Conservation (phyloP, 257 asterid genomes). For the Euphrasia confusa region DNA sequence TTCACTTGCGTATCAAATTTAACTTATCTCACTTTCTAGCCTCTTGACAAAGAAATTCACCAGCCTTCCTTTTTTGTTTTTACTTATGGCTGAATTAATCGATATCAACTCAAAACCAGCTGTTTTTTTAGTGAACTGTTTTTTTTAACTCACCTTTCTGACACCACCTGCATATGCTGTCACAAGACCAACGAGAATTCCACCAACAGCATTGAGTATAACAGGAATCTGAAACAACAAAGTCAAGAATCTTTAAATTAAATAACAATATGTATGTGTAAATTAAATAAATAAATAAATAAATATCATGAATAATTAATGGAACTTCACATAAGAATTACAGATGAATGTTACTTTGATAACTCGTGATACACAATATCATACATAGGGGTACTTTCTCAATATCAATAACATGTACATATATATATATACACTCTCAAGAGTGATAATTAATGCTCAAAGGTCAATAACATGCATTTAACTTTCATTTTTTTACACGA, state of each 20-base stretch:
- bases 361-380: conserved; percentile 10
- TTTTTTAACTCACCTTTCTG: conserved; percentile 53
- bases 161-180: conserved; percentile 97
- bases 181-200: conserved; percentile 96
- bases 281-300: conserved; percentile 1
- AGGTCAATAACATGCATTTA: no score
- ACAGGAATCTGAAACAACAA: conserved; percentile 76
- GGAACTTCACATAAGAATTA: neutral
- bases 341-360: conserved; percentile 12
- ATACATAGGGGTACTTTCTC: conserved; percentile 19
- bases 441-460: no score
- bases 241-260: conserved; percentile 9
- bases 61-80: no score
- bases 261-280: neutral
- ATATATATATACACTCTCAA: no score
- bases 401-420: neutral
- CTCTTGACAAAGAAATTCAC: neutral
- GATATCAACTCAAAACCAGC: conserved; percentile 15
- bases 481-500: neutral
- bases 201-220: conserved; percentile 79
- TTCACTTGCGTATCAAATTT: neutral
- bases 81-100: neutral
- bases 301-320: conserved; percentile 12
- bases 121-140: neutral
- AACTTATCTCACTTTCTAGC: neutral